Conservation (phyloP, 257 asterid genomes). For the Vinca minor region DNA sequence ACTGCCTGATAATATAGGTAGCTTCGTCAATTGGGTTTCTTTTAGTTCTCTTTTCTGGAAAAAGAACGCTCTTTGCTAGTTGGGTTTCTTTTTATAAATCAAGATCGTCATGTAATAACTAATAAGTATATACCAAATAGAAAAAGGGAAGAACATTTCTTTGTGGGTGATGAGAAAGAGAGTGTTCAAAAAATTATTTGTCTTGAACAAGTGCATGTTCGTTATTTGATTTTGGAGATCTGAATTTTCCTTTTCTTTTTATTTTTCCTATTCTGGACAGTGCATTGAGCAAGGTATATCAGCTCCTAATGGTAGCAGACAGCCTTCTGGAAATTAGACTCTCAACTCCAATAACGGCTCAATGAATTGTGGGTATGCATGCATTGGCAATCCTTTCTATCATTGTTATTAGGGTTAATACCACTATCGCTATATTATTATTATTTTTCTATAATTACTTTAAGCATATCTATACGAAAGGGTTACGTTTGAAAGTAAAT, state of each 20-base stretch:
- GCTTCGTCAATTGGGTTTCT: not conserved
- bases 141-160: not conserved
- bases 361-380: not conserved
- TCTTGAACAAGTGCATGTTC: not conserved
- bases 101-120: too few relatives aligned
- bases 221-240: not conserved
- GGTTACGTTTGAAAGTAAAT: too few relatives aligned
- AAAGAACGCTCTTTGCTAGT: not conserved
- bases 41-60: not conserved
- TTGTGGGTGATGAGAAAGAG: not conserved
- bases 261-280: conserved; percentile 26
- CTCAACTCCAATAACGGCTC: not conserved
- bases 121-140: not conserved
- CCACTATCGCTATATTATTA: too few relatives aligned
- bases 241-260: not conserved
- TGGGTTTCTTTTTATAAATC: too few relatives aligned
- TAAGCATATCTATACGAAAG: too few relatives aligned
- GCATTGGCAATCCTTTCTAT: not conserved
- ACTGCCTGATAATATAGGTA: not conserved
- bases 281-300: conserved; percentile 72
- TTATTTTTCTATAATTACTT: too few relatives aligned
- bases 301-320: conserved; percentile 26
- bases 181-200: not conserved
- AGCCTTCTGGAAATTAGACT: conserved; percentile 18
- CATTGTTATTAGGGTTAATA: not conserved